These are phyloP conservation scores for Penicillium sp. DNA, from an alignment of 2,329 filamentous ascomycete genomes.

Conservation along the genomic window DNA sequence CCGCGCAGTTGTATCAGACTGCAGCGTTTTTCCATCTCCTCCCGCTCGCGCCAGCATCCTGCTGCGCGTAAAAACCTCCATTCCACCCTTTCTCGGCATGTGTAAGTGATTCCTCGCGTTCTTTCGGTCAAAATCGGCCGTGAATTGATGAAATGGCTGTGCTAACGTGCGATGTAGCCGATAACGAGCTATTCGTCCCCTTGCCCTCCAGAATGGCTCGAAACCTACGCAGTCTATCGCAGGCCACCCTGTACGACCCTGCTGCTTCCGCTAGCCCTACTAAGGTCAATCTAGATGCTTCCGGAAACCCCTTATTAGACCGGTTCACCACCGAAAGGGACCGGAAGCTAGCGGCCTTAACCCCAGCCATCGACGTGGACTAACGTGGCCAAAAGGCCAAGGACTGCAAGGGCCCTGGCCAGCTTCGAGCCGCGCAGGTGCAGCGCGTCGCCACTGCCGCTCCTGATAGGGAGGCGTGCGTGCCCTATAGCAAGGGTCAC, in stretches of 20 bases:
- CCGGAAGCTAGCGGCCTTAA: neutral
- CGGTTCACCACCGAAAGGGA: neutral
- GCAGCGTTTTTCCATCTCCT: no score
- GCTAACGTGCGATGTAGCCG: neutral
- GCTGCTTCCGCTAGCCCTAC: neutral
- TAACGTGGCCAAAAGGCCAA: neutral
- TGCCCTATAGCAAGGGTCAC: neutral
- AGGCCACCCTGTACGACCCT: neutral
- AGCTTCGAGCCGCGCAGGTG: neutral
- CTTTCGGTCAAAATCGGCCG: neutral
- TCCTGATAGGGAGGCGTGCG: neutral
- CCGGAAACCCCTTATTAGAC: no score
- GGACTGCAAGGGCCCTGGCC: neutral
- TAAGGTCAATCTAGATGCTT: neutral
- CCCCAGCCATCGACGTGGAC: neutral
- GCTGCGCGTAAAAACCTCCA: no score
- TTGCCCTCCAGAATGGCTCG: neutral
- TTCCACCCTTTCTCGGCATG: no score
- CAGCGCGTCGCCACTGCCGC: neutral
- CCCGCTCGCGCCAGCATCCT: no score
- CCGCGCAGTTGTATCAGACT: no score
- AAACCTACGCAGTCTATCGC: neutral
- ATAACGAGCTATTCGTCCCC: neutral
- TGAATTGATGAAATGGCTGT: neutral
- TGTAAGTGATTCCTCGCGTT: neutral